A percentile compares a stretch with the other conserved stretches of the same genome.
Evolutionary conservation across 805 yeast genomes (phyloP).

Genomic region (Metschnikowia baotianmanensis): DNA sequence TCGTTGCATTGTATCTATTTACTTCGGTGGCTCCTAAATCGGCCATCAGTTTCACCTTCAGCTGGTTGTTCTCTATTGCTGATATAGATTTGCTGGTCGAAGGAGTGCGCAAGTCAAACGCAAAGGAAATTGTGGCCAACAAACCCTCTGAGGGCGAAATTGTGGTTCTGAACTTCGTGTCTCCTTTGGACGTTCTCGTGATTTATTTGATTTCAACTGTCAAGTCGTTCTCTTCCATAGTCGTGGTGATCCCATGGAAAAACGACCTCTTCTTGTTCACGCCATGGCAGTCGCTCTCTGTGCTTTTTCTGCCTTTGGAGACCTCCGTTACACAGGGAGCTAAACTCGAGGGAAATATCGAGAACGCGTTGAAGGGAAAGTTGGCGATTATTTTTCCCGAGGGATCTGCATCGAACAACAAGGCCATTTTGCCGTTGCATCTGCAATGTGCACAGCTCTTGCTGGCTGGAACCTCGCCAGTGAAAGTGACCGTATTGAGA

Average conservation of each 20-base stretch:
- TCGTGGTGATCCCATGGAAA: constrained; percentile 40
- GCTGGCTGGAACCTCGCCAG: constrained; percentile 15
- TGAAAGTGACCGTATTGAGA: constrained; percentile 40
- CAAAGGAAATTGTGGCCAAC: constrained; percentile 26
- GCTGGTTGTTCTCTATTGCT: constrained; percentile 35
- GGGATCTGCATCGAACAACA: constrained; percentile 85
- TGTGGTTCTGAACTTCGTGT: constrained; percentile 53
- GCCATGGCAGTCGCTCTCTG: constrained; percentile 25
- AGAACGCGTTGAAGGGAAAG: constrained; percentile 33
- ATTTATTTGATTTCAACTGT: constrained; percentile 28
- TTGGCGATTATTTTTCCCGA: constrained; percentile 64
- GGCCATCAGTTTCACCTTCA: constrained; percentile 18
- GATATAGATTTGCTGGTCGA: constrained; percentile 42
- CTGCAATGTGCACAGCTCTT: constrained; percentile 4
- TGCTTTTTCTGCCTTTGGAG: constrained; percentile 21
- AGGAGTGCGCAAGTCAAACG: constrained; percentile 48
- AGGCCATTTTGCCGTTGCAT: constrained; percentile 62
- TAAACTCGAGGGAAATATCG: constrained; percentile 17
- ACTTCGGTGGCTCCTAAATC: constrained; percentile 22
- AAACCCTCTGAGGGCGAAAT: constrained; percentile 47
- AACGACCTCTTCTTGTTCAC: constrained; percentile 32
- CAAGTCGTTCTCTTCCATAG: constrained; percentile 20
- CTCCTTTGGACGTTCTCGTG: constrained; percentile 57
- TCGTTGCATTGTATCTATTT: constrained; percentile 15
- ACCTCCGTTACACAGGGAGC: constrained; percentile 6